Evolutionary conservation across 2,329 filamentous ascomycete species (phyloP), one percentile per base, ranked within the genome.

Genomic region (Aureobasidium vineae): DNA sequence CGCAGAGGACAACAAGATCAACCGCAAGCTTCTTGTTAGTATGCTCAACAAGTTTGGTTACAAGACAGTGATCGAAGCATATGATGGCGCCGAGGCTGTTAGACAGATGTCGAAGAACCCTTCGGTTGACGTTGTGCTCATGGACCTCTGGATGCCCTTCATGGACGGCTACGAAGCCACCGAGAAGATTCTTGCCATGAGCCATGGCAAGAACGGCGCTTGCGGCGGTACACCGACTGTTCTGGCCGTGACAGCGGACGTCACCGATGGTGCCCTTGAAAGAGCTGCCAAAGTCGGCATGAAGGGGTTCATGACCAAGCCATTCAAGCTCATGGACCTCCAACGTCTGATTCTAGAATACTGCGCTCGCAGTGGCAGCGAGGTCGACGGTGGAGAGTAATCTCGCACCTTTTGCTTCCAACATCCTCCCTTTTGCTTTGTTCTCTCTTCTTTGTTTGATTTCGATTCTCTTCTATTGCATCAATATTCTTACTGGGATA

Each of bases 61-160:
- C 74, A 79, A 78, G 33, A 81, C 82, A 65, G 82, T 90, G 16
- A 79, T 83, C 65, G 84, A 90, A 74, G 88, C 88, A 0, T 87
- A 87, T 71, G 87, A 91, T 71, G 88, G 88, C 47, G 82, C 83
- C 53, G 86, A 90, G 72, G 88, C 88, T 0, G 86, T 91, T 0
- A 81, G 84, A 21, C 80, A 85, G 52, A 88, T 88, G 80, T 72
- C 70, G 33, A 70, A 68, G 69, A 75, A 77, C 49, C 54, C 52
- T 5, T 26, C 49, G 3, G 84, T 90, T 66, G 84, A 90, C 71
- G 82, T 89, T 1, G 81, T 91, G 28, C 77, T 90, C 50, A 91
- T 91, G 88, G 88, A 91, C 75, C 81, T 91, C 11, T 91, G 88
- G 88, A 91, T 91, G 87, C 88, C 88, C 0, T 80, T 86, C 69